Evolutionary conservation across 139 green algal species (phyloP).

Genomic region (Chlorella ohadii): DNA sequence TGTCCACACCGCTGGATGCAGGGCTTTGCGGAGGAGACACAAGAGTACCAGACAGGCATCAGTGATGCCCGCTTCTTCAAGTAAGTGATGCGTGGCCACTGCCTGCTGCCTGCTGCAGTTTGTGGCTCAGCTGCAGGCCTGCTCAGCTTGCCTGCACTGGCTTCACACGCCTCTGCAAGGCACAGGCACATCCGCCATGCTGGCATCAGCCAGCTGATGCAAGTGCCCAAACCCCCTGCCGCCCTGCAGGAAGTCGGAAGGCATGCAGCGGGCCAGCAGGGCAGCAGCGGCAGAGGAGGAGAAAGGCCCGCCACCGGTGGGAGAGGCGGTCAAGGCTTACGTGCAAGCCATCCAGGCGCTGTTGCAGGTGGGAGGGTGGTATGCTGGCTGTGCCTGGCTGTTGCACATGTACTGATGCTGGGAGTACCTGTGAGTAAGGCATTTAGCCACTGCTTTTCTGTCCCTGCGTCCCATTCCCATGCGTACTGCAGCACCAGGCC

Average conservation of each 20-base stretch:
- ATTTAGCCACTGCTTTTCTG: no score
- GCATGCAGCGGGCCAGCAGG: not conserved
- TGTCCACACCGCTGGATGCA: no score
- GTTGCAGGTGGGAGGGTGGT: constrained; percentile 2
- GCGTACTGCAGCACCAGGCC: constrained; percentile 27
- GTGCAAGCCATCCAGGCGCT: constrained; percentile 8
- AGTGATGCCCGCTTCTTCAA: constrained; percentile 29
- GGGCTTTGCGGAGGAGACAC: constrained; percentile 41
- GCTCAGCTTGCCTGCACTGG: no score
- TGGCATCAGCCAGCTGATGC: not conserved
- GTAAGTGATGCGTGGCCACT: no score
- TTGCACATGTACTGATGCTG: no score
- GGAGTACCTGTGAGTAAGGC: no score
- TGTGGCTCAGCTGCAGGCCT: not conserved
- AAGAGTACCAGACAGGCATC: constrained; percentile 51
- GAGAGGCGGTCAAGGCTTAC: constrained; percentile 13
- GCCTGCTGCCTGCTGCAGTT: no score
- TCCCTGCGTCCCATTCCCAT: not conserved
- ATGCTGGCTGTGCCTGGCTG: no score
- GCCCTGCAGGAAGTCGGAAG: constrained; percentile 9
- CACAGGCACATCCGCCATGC: no score
- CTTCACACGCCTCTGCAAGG: no score
- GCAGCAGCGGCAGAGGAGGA: not conserved
- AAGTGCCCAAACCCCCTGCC: not conserved
- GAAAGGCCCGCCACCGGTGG: not conserved